Conservation (phyloP, 106 monocot genomes). For the Phalaenopsis equestris region DNA sequence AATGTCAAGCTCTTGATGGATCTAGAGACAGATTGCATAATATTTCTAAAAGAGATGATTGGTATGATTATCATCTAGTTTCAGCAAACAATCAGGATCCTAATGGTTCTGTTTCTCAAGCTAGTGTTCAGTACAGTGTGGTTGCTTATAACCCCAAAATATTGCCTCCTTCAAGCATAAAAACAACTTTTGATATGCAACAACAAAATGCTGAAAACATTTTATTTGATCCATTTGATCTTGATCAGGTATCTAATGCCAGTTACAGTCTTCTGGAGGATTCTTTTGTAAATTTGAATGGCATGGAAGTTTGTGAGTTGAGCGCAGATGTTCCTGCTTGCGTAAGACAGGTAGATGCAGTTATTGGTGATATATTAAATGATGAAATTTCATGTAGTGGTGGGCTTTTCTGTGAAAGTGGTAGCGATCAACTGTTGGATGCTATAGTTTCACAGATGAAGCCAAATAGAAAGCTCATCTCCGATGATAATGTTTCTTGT, state of each 20-base stretch:
- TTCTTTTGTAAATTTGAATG: constrained; percentile 7
- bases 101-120: background rate
- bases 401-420: constrained; percentile 36
- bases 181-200: background rate
- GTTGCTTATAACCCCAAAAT: background rate
- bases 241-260: constrained; percentile 14
- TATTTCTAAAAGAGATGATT: constrained; percentile 6
- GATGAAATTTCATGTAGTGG: constrained; percentile 22
- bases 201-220: constrained; percentile 22
- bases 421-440: constrained; percentile 76
- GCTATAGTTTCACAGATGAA: constrained; percentile 70
- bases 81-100: background rate
- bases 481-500: constrained; percentile 39
- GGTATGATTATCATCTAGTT: constrained; percentile 1
- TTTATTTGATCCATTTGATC: constrained; percentile 58
- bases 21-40: background rate
- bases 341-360: constrained; percentile 20
- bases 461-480: constrained; percentile 25
- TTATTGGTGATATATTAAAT: constrained; percentile 22
- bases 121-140: background rate
- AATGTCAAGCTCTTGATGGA: constrained; percentile 11
- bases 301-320: constrained; percentile 2
- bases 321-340: constrained; percentile 22
- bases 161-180: background rate
- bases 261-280: constrained; percentile 19